Evolutionary conservation across 805 yeast genomes (phyloP), one percentile per base, ranked within the genome.

Genomic region (Kodamaea neixiangensis): DNA sequence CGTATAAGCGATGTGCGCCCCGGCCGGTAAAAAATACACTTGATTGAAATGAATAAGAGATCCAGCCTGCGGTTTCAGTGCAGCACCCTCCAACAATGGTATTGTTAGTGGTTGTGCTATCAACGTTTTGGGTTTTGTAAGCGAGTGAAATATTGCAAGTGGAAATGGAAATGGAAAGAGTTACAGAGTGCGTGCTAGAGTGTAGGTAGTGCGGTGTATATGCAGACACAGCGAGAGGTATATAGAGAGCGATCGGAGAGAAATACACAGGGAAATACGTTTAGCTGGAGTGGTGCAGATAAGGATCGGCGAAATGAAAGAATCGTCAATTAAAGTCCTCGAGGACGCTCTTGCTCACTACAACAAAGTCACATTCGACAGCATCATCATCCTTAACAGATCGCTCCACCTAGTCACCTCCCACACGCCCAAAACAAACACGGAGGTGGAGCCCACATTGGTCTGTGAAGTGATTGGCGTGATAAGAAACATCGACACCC

Each of bases 391-490:
- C 19, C 15, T 44, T 7, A 33, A 37, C 31, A 25, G 10, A 3
- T 10, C 14, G 15, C 34, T 38, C 5, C 19, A 37, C 11, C 14
- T 46, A 19, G 29, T 46, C 2, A 43, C 44, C 4, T 38, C 44
- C 3, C 22, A 29, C 19, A 15, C 11, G 17, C 10, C n/a, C 9
- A 18, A 13, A 13, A 5, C 37, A 18, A 37, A 20, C 20, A 11
- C 9, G 18, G 38, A 22, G 25, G 39, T 44, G 7, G 44, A 40
- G 14, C n/a, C 7, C 29, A n/a, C 17, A 15, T 40, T 47, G 14
- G 34, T 47, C 21, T 17, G 33, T 22, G 45, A 47, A n/a, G 9
- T 47, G 40, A 37, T 37, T 37, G 41, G 41, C 41, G 41, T 37
- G 41, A 37, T 37, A 37, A 37, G 41, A 14, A 37, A 25, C 31